phyloP scores from a whole-genome alignment of 768 basidiomycete genomes.

The Tulasnella sp. region DNA sequence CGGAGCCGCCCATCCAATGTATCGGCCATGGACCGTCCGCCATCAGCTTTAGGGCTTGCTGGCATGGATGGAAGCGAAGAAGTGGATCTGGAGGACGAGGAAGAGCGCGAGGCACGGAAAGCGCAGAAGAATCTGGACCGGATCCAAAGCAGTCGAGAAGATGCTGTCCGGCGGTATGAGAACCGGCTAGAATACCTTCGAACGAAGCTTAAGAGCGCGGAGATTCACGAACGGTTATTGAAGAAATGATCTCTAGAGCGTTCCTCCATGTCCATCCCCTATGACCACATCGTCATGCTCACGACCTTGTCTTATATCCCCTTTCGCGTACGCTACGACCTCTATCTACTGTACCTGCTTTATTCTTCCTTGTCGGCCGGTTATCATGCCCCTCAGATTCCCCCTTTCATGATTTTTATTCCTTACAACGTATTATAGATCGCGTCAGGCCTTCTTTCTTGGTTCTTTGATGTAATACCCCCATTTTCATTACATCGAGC shows the following conservation, averaged over 20 bases:
- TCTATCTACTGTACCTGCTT: background rate
- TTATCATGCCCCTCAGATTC: conserved; percentile 12
- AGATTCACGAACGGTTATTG: conserved; percentile 75
- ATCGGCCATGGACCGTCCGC: conserved; percentile 16
- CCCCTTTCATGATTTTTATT: conserved; percentile 11
- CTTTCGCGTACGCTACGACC: conserved; percentile 1
- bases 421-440: conserved; percentile 18
- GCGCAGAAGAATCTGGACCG: conserved; percentile 47
- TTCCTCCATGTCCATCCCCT: background rate
- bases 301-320: background rate
- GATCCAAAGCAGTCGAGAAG: conserved; percentile 67
- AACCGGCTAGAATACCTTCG: conserved; percentile 77
- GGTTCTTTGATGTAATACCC: conserved; percentile 3
- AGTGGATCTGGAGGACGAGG: background rate
- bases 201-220: conserved; percentile 80
- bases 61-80: conserved; percentile 15
- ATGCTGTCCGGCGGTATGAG: conserved; percentile 73
- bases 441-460: background rate
- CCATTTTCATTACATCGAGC: conserved; percentile 7
- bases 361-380: background rate
- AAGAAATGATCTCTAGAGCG: conserved; percentile 30
- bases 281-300: background rate
- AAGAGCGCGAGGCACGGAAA: conserved; percentile 6
- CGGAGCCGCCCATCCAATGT: conserved; percentile 22
- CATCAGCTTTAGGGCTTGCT: conserved; percentile 17